Percentiles rank a stretch among this genome's conserved stretches.
Conservation (phyloP, 2,329 filamentous ascomycete genomes). For the Trichoderma aggressivum region DNA sequence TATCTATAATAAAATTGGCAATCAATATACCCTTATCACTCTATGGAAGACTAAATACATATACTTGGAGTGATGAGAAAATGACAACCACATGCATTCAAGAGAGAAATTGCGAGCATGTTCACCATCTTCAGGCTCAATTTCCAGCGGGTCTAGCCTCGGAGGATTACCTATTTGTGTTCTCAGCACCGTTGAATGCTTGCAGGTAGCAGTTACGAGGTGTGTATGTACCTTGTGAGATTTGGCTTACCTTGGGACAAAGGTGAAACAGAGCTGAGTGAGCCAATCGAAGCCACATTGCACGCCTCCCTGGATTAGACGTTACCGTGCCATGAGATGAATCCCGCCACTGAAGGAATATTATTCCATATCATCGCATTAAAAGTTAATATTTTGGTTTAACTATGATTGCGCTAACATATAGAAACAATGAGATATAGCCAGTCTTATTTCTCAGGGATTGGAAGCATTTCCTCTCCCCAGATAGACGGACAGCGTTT, state of each 20-base stretch:
- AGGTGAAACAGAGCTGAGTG: not conserved
- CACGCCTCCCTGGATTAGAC: not conserved
- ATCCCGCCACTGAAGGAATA: not conserved
- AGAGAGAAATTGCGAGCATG: not conserved
- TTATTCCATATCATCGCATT: not conserved
- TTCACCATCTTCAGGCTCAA: not conserved
- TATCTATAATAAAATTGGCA: not conserved
- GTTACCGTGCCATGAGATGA: not conserved
- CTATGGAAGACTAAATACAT: not conserved
- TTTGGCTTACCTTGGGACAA: not conserved
- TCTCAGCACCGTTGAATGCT: not conserved
- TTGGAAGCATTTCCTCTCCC: not conserved
- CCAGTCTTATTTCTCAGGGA: not conserved
- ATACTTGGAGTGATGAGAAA: not conserved
- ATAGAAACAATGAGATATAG: not conserved
- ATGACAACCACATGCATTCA: not conserved
- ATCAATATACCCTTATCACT: not conserved
- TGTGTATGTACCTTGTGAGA: not conserved
- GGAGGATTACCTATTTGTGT: not conserved
- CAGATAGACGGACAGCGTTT: not conserved
- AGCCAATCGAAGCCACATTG: not conserved
- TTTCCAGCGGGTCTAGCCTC: not conserved
- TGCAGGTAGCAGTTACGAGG: not conserved
- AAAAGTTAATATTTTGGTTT: not conserved
- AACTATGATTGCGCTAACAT: not conserved